These are phyloP conservation scores for Fragaria iinumae DNA, from an alignment of 306 rosid species.

Conservation along the genomic window DNA sequence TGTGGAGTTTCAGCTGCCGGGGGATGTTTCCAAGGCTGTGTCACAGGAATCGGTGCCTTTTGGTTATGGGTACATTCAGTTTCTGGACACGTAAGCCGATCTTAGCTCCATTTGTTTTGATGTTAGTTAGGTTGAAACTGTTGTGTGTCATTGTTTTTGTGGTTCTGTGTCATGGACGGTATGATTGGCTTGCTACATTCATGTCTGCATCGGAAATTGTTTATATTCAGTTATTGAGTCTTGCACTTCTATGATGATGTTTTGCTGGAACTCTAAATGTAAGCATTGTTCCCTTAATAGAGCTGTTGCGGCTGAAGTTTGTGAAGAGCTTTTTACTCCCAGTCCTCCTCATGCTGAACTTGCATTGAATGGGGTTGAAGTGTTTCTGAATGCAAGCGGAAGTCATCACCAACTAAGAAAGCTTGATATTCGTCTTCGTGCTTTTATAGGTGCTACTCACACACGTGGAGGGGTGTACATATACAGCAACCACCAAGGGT, in stretches of 20 bases:
- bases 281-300: conserved; percentile 37
- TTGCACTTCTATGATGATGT: conserved; percentile 19
- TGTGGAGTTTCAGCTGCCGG: conserved; percentile 75
- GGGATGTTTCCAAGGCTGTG: conserved; percentile 56
- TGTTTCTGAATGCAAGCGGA: conserved; percentile 97
- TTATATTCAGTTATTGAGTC: neutral
- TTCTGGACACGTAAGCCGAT: conserved; percentile 76
- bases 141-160: neutral
- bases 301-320: conserved; percentile 91
- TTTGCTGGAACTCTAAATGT: conserved; percentile 28
- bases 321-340: conserved; percentile 89
- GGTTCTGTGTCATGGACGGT: neutral
- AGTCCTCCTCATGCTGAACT: conserved; percentile 84
- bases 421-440: conserved; percentile 89
- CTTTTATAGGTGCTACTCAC: conserved; percentile 83
- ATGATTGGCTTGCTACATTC: neutral
- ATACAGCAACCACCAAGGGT: conserved; percentile 94
- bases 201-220: neutral
- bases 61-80: conserved; percentile 87
- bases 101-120: conserved; percentile 16
- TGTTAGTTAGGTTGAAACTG: neutral
- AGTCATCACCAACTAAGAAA: conserved; percentile 98
- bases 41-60: conserved; percentile 72
- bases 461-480: conserved; percentile 94
- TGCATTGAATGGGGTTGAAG: conserved; percentile 95